A percentile compares a stretch with the other conserved stretches of the same genome.
These are phyloP conservation scores for Calonectria crousiana DNA, from an alignment of 2,329 filamentous ascomycete genomes.

Conservation along the genomic window DNA sequence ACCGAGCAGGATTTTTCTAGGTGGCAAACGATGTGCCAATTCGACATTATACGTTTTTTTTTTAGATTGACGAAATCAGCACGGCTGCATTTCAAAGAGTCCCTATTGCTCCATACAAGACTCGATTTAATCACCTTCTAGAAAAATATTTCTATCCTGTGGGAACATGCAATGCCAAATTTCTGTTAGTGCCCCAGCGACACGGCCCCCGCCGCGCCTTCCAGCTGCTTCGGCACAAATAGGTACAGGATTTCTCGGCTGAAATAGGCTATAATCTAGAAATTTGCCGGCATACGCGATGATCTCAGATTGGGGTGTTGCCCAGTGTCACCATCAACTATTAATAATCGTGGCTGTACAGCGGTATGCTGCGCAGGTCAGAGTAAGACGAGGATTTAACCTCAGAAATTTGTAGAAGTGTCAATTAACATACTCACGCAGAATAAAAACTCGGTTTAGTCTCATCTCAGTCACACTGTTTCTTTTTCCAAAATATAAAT, in stretches of 20 bases:
- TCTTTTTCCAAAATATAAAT: neutral
- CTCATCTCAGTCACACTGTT: too few species aligned
- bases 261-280: neutral
- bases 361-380: neutral
- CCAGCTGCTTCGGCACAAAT: neutral
- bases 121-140: too few species aligned
- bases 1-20: too few species aligned
- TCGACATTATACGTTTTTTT: too few species aligned
- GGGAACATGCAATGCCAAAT: too few species aligned
- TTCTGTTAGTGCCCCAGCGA: neutral
- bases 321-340: neutral
- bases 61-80: too few species aligned
- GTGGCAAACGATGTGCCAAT: too few species aligned
- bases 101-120: too few species aligned
- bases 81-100: too few species aligned
- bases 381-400: neutral
- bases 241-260: neutral
- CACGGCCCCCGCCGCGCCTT: too few species aligned
- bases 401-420: neutral
- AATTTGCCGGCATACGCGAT: neutral
- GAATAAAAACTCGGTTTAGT: neutral
- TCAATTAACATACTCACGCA: neutral
- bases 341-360: neutral
- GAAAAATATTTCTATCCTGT: too few species aligned
- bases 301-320: neutral